Base-by-base conservation (phyloP, 23 red algal genomes). In the Gracilaria gracilis region DNA sequence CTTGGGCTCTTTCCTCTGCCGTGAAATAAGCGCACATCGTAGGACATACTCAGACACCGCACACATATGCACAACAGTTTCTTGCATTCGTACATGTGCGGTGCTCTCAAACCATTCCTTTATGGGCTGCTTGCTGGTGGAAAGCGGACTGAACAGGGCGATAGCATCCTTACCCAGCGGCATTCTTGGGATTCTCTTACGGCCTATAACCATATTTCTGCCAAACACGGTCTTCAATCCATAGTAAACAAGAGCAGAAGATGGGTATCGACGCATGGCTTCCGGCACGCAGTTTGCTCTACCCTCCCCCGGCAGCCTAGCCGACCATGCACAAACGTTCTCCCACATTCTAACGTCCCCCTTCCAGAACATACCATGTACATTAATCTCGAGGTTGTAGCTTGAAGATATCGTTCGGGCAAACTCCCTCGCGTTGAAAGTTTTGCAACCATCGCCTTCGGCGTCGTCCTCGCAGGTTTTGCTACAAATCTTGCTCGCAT, bases 51-150 rank as follows among this genome's bases (percentile, higher is more conserved):
- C 70, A n/a, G 70, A 38, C 34, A 48, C 40, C 19, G 70, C 70
- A 75, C 35, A 44, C 70, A 75, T 75, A 48, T 75, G 70, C 23
- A 75, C 70, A 75, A 75, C 70, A 21, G 34, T 5, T 34, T 75
- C 34, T 34, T 75, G 70, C 25, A 75, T 75, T 38, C 70, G 6
- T 3, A 34, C 8, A 75, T 35, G 19, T 75, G 35, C 20, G 20
- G 7, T 75, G 33, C 11, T 12, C 34, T 75, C 70, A 38, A 44
- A 75, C 70, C 70, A 75, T 48, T 44, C 34, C 11, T 48, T 75
- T 44, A 9, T 6, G 5, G 33, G 7, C 6, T 75, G 3, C 34
- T 38, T 75, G 20, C 42, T 46, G 4, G 42, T 46, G 11, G 4
- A 4, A 46, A 46, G 42, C 11, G 42, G 11, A 11, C 42, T 46